phyloP scores from a whole-genome alignment of 202 grass and related monocot genomes.

The Tripidium arundinaceum region DNA sequence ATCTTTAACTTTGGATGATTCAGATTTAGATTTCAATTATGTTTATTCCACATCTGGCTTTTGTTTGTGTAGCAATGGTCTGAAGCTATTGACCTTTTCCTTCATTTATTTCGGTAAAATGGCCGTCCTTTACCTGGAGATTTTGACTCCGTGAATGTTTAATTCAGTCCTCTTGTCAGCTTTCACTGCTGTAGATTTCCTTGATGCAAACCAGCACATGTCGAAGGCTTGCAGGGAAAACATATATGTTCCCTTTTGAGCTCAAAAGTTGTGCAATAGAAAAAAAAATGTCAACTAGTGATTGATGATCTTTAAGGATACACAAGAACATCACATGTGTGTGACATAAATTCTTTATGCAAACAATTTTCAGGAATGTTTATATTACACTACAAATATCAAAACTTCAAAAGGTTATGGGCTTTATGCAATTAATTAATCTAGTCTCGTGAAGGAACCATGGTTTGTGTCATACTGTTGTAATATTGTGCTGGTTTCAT shows the following conservation, averaged over 20 bases:
- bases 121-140: not conserved
- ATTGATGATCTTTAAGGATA: slow-evolving; percentile 17
- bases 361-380: slow-evolving; percentile 1
- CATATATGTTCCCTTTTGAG: slow-evolving; percentile 13
- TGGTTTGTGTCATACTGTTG: slow-evolving; percentile 12
- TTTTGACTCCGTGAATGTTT: not conserved
- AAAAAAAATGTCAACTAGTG: not conserved
- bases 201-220: slow-evolving; percentile 23
- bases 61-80: not conserved
- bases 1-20: not conserved
- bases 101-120: not conserved
- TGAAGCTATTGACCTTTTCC: not conserved
- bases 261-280: slow-evolving; percentile 25
- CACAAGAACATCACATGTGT: slow-evolving; percentile 15
- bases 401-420: not conserved
- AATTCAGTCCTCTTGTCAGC: not conserved
- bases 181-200: not conserved
- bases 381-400: slow-evolving; percentile 12
- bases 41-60: slow-evolving; percentile 9
- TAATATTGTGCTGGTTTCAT: not conserved
- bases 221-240: slow-evolving; percentile 21
- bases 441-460: not conserved
- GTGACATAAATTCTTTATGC: slow-evolving; percentile 16
- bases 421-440: not conserved
- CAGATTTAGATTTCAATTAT: not conserved